Conservation (phyloP, 805 yeast genomes). For the Candida hungchunana region DNA sequence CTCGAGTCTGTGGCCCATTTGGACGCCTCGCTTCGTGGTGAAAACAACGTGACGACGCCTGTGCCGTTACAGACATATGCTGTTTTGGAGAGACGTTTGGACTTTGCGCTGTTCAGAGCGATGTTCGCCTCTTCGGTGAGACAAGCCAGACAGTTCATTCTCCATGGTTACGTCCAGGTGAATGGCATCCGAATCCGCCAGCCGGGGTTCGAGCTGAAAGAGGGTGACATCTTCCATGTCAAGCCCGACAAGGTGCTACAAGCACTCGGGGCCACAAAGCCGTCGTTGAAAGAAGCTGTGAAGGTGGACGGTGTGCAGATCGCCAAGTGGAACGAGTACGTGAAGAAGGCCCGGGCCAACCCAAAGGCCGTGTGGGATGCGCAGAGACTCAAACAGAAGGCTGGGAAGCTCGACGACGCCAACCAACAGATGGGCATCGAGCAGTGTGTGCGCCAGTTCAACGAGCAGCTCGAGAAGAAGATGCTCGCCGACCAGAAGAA, state of each 20-base stretch:
- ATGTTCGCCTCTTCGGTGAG: conserved; percentile 91
- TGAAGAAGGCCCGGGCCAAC: conserved; percentile 48
- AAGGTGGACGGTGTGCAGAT: conserved; percentile 71
- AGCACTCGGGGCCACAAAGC: conserved; percentile 84
- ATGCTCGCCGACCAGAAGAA: conserved; percentile 23
- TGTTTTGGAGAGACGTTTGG: conserved; percentile 81
- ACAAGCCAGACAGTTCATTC: conserved; percentile 87
- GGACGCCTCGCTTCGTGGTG: conserved; percentile 72
- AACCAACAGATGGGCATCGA: conserved; percentile 19
- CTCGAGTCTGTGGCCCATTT: conserved; percentile 84
- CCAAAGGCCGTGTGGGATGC: conserved; percentile 37
- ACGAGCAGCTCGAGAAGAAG: conserved; percentile 15
- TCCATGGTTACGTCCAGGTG: conserved; percentile 77
- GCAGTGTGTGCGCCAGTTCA: conserved; percentile 15
- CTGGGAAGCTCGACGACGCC: conserved; percentile 21
- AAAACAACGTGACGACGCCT: conserved; percentile 61
- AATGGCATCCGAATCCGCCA: conserved; percentile 77
- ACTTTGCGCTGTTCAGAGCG: conserved; percentile 84
- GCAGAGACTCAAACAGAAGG: conserved; percentile 35
- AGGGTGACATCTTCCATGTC: conserved; percentile 87
- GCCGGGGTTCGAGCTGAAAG: conserved; percentile 70
- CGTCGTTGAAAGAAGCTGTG: conserved; percentile 63
- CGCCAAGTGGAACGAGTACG: conserved; percentile 69
- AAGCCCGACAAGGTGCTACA: conserved; percentile 79
- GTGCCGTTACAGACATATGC: conserved; percentile 86